phyloP scores from a whole-genome alignment of 2,329 filamentous ascomycete species.

The Ophiostoma ulmi region DNA sequence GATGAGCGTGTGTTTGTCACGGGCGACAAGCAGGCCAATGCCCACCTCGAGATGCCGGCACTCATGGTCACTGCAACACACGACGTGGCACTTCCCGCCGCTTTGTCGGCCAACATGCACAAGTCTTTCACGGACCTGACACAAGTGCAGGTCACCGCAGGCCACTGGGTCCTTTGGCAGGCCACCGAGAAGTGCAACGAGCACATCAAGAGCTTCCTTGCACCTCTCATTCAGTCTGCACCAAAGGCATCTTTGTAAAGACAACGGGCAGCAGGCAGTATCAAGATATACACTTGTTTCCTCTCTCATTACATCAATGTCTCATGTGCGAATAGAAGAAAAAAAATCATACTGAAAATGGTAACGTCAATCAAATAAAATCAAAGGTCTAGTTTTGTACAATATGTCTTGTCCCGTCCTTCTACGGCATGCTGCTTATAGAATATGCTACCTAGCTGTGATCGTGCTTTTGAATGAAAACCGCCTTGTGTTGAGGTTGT shows the following conservation, averaged over 20 bases:
- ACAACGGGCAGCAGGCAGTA: background rate
- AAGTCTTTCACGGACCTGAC: slow-evolving; percentile 60
- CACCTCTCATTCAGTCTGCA: slow-evolving; percentile 40
- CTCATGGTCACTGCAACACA: slow-evolving; percentile 69
- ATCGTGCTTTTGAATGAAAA: background rate
- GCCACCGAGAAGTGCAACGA: slow-evolving; percentile 64
- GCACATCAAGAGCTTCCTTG: slow-evolving; percentile 63
- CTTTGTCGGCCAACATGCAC: slow-evolving; percentile 68
- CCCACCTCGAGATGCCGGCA: slow-evolving; percentile 55
- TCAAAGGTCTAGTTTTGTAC: background rate
- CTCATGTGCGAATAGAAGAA: background rate
- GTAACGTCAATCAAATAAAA: background rate
- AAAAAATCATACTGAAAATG: background rate
- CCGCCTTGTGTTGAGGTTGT: background rate
- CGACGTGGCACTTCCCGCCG: slow-evolving; percentile 68
- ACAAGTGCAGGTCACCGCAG: slow-evolving; percentile 58
- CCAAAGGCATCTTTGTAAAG: slow-evolving; percentile 35
- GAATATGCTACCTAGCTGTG: background rate
- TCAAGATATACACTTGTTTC: background rate
- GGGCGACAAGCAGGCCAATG: slow-evolving; percentile 43
- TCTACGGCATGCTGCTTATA: slow-evolving; percentile 4
- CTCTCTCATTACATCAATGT: background rate
- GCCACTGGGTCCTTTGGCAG: slow-evolving; percentile 82
- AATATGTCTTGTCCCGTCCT: background rate
- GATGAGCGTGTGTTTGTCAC: slow-evolving; percentile 62